A percentile compares a stretch with the other conserved stretches of the same genome.
Evolutionary conservation across 352 stramenopile genomes (phyloP).

Genomic region (Phytophthora sp.): DNA sequence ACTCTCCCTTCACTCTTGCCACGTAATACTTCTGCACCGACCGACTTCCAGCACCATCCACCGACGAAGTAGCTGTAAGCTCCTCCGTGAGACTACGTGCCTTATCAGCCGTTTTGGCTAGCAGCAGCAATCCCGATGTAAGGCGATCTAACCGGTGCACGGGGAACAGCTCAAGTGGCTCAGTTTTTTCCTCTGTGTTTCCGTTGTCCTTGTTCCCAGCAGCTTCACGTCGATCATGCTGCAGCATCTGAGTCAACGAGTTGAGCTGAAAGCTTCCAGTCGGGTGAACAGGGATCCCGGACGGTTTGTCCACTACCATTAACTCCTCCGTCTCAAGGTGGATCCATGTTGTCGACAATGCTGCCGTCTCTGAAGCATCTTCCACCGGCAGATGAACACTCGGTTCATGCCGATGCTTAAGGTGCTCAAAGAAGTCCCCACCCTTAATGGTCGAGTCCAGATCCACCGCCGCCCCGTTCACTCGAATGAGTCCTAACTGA

Average conservation of each 20-base stretch:
- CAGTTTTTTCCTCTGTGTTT: too few species aligned
- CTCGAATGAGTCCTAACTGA: conserved; percentile 80
- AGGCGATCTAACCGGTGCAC: conserved; percentile 95
- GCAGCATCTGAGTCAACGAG: conserved; percentile 73
- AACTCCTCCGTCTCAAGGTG: conserved; percentile 55
- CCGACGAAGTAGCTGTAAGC: conserved; percentile 34
- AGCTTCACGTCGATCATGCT: conserved; percentile 17
- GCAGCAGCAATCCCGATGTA: conserved; percentile 81
- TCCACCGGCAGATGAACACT: conserved; percentile 56
- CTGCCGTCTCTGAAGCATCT: conserved; percentile 2
- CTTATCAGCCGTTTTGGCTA: conserved; percentile 53
- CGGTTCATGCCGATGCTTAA: conserved; percentile 94
- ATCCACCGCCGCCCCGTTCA: conserved; percentile 72
- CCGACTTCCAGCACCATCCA: conserved; percentile 16
- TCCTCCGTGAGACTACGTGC: conserved; percentile 49
- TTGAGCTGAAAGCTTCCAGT: conserved; percentile 93
- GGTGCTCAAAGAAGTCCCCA: conserved; percentile 90
- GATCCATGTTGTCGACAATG: conserved; percentile 37
- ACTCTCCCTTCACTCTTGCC: conserved; percentile 49
- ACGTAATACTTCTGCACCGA: conserved; percentile 64
- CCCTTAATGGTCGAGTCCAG: conserved; percentile 75
- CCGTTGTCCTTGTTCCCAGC: conserved; percentile 20
- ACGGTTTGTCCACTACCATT: conserved; percentile 83
- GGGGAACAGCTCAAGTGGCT: conserved; percentile 56
- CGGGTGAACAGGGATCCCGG: conserved; percentile 91